Evolutionary conservation across 148 eudicot species (phyloP).

Genomic region (Silene latifolia): DNA sequence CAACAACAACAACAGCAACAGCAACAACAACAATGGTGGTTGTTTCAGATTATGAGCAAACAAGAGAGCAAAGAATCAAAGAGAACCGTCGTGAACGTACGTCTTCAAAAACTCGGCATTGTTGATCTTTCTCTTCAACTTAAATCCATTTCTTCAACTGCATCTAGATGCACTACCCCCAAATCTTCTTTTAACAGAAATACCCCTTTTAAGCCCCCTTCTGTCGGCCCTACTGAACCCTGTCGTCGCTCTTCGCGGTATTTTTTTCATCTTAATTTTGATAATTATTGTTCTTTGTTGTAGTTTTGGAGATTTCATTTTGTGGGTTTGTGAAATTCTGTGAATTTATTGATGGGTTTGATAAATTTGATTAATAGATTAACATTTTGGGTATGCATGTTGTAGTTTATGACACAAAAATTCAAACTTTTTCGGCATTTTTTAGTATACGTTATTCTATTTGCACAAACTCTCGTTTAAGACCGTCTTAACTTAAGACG

Average conservation of each 20-base stretch:
- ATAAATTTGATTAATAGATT: background rate
- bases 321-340: background rate
- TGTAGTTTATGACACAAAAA: no score
- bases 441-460: no score
- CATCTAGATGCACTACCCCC: conserved; percentile 32
- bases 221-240: conserved; percentile 36
- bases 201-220: conserved; percentile 28
- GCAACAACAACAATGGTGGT: conserved; percentile 1
- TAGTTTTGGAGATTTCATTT: background rate
- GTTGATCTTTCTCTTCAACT: conserved; percentile 65
- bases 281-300: background rate
- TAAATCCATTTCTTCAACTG: conserved; percentile 30
- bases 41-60: conserved; percentile 51
- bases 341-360: conserved; percentile 7
- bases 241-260: conserved; percentile 80
- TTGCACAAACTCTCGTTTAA: no score
- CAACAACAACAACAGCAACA: background rate
- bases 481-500: no score
- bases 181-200: conserved; percentile 22
- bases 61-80: conserved; percentile 69
- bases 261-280: background rate
- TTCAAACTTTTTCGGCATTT: no score
- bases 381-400: background rate
- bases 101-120: conserved; percentile 80
- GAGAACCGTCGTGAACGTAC: conserved; percentile 63